Evolutionary conservation across 148 eudicot genomes (phyloP), one percentile per base, ranked within the genome.

Genomic region (Nyssa sinensis): DNA sequence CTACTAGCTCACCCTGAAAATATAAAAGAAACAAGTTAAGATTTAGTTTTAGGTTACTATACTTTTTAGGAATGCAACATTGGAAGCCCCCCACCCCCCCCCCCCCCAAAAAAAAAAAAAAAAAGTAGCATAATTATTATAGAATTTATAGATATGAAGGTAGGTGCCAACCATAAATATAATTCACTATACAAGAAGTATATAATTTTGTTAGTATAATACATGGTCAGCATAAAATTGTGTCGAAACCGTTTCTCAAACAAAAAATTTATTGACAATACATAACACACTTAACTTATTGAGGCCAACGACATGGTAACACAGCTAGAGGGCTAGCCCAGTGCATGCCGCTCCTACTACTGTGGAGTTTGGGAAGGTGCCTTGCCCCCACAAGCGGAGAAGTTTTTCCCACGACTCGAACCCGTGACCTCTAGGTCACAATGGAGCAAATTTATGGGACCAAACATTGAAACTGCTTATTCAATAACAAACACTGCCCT

Each of bases 1-100:
- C 86, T 67, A 91, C 97, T 62, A 91, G 85, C 81, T 88, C 97
- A 60, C 98, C 98, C 98, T 94, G 89, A 41, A 81, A 77, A 74
- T 37, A 33, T 31, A 65, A 74, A 66, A 75, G 41, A 64, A 75
- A 55, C 25, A 51, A 61, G 64, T 24, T 21, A 0, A 68, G 30
- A 31, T 10, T 39, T 27, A 24, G 47, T 17, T 30, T 13, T 30
- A 32, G 10, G 19, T 57, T 31, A 34, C 14, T 47, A 70, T 0
- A 55, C 7, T 34, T 34, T 71, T 71, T 9, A 28, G 62, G 2
- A 7, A 2, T 3, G 4, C 44, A 64, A 34, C 24, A 34, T 19
- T 33, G 3, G 33, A n/a, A n/a, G n/a, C n/a, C n/a, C n/a, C n/a
- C n/a, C n/a, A n/a, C n/a, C n/a, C n/a, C n/a, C n/a, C n/a, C n/a